Evolutionary conservation across 1,284 basidiomycete species (phyloP).

Genomic region (Cerrena zonata): DNA sequence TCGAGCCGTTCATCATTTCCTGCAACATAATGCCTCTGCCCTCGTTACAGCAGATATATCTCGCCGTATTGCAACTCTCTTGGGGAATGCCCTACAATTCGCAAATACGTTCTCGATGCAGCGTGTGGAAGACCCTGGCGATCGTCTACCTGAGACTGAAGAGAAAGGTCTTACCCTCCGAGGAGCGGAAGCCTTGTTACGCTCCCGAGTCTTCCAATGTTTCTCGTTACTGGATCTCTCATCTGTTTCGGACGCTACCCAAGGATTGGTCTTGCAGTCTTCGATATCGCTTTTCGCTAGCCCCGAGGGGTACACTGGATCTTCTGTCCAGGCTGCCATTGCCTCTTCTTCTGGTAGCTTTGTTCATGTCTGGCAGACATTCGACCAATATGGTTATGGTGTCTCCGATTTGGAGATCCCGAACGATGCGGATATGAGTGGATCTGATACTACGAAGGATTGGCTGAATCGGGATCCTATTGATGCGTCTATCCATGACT

Average conservation of each 20-base stretch:
- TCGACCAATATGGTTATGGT: slow-evolving; percentile 90
- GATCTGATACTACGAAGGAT: slow-evolving; percentile 37
- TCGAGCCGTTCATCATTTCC: slow-evolving; percentile 82
- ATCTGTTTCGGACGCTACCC: slow-evolving; percentile 76
- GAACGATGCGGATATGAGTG: slow-evolving; percentile 33
- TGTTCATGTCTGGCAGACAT: slow-evolving; percentile 79
- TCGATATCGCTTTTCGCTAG: slow-evolving; percentile 83
- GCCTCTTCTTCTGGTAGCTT: slow-evolving; percentile 83
- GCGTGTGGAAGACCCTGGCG: slow-evolving; percentile 43
- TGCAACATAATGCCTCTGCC: slow-evolving; percentile 70
- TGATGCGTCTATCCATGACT: slow-evolving; percentile 69
- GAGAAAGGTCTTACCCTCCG: slow-evolving; percentile 58
- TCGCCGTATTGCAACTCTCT: slow-evolving; percentile 77
- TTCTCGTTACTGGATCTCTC: slow-evolving; percentile 78
- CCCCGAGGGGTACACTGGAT: slow-evolving; percentile 72
- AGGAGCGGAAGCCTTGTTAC: slow-evolving; percentile 78
- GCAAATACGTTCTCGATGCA: slow-evolving; percentile 65
- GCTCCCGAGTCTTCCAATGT: slow-evolving; percentile 84
- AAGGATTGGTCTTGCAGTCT: slow-evolving; percentile 77
- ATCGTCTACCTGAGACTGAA: slow-evolving; percentile 32
- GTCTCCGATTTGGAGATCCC: slow-evolving; percentile 68
- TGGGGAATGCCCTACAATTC: slow-evolving; percentile 88
- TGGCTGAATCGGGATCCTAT: slow-evolving; percentile 73
- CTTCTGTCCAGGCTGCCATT: slow-evolving; percentile 88
- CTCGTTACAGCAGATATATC: slow-evolving; percentile 89